phyloP scores from a whole-genome alignment of 768 basidiomycete species.

The Lentinula edodes region DNA sequence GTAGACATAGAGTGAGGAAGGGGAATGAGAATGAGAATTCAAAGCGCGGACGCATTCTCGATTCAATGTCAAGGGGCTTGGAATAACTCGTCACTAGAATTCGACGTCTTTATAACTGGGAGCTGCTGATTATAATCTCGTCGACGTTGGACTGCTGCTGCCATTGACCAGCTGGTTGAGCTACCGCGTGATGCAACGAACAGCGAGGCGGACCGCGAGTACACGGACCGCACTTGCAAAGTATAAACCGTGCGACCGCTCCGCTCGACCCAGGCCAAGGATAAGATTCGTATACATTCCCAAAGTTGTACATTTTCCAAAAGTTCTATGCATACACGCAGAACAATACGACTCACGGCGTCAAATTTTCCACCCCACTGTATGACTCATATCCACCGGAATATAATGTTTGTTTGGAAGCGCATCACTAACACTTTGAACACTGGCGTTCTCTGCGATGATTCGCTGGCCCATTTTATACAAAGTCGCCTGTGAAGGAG shows the following conservation, averaged over 20 bases:
- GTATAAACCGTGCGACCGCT: background rate
- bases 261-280: too few species aligned
- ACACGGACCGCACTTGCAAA: background rate
- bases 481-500: conserved; percentile 65
- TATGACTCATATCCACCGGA: conserved; percentile 76
- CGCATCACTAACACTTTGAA: conserved; percentile 60
- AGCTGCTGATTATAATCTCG: background rate
- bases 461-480: conserved; percentile 83
- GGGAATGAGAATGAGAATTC: background rate
- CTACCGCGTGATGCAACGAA: background rate
- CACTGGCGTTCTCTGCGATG: conserved; percentile 54
- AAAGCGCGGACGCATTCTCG: background rate
- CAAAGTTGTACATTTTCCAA: too few species aligned
- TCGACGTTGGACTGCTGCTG: background rate
- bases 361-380: conserved; percentile 66
- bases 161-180: too few species aligned
- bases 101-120: background rate
- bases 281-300: too few species aligned
- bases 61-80: background rate
- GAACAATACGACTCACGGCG: conserved; percentile 41
- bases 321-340: background rate
- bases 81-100: background rate
- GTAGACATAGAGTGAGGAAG: too few species aligned
- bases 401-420: conserved; percentile 96
- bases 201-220: background rate